Evolutionary conservation across 2,329 filamentous ascomycete species (phyloP), one percentile per base, ranked within the genome.

Genomic region (Colletotrichum sp.): DNA sequence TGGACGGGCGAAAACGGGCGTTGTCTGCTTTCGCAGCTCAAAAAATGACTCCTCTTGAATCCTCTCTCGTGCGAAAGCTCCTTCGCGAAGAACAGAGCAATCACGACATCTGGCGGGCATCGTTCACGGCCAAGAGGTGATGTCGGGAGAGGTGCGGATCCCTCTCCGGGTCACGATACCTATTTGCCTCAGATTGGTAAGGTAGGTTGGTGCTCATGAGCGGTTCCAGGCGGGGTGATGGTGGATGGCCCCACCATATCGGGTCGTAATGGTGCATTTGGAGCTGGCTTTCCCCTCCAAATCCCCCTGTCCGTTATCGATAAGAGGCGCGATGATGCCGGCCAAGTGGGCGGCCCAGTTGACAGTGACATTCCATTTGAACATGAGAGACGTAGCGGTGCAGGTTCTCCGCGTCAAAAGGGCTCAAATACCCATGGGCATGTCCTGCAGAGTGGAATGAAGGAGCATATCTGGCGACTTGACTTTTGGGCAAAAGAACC

Each of bases 301-400:
- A 38, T n/a, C 13, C 71, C 71, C 55, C 64, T 28, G 56, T 60
- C 21, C 12, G 62, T 68, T 76, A 76, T 76, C 73, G 73, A 76
- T 76, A 76, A 76, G 70, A 60, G n/a, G 70, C 26, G n/a, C 56
- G 55, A 67, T 64, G 70, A 76, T 69, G 70, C 58, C 30, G 65
- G 36, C 32, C 36, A 66, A 73, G 64, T 73, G 70, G 70, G 70
- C 70, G 62, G 52, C 32, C 64, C 58, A 69, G 56, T 64, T 68
- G 58, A 55, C 70, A 76, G 73, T 76, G 73, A 76, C 73, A 76
- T 76, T 65, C 48, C 73, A 64, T 64, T 64, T 21, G 43, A 43
- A 73, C 43, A 52, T 9, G 55, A 72, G 52, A 38, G 72, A 71
- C 38, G 55, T 38, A 32, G 24, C n/a, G 36, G 26, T 67, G 36